Evolutionary conservation across 495 filamentous ascomycete species (phyloP).

Genomic region (Platismatia glauca): DNA sequence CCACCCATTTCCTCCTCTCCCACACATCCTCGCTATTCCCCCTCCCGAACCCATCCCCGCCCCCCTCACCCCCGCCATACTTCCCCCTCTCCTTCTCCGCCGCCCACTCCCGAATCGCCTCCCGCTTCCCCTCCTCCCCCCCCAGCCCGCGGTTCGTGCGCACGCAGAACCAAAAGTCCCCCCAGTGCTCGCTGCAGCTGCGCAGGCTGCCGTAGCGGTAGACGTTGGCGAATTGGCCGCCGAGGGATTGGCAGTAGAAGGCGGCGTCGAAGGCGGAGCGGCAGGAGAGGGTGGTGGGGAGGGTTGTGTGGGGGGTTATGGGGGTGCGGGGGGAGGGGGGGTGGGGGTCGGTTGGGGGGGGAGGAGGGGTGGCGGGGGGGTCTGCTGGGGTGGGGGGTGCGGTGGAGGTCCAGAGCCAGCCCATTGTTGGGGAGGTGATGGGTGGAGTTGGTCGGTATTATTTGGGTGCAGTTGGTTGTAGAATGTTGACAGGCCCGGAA

Average conservation of each 20-base stretch:
- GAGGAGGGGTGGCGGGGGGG: slow-evolving; percentile 10
- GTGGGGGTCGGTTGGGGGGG: slow-evolving; percentile 15
- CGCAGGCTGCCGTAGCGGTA: slow-evolving; percentile 76
- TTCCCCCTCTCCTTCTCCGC: slow-evolving; percentile 57
- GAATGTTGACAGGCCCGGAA: neutral
- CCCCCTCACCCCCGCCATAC: slow-evolving; percentile 55
- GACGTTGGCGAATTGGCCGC: slow-evolving; percentile 75
- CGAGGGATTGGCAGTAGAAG: slow-evolving; percentile 90
- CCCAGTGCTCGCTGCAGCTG: slow-evolving; percentile 70
- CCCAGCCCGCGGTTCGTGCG: slow-evolving; percentile 48
- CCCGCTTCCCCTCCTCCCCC: slow-evolving; percentile 40
- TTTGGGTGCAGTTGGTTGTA: too few species aligned
- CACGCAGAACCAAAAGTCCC: slow-evolving; percentile 96
- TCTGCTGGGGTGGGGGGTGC: neutral
- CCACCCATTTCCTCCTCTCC: slow-evolving; percentile 51
- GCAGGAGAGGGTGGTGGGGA: slow-evolving; percentile 79
- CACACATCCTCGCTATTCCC: slow-evolving; percentile 91
- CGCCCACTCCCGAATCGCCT: slow-evolving; percentile 61
- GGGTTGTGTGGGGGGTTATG: slow-evolving; percentile 53
- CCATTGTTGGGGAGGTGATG: slow-evolving; percentile 29
- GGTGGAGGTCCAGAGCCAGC: slow-evolving; percentile 41
- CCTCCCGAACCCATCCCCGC: slow-evolving; percentile 51
- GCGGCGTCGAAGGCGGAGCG: slow-evolving; percentile 82
- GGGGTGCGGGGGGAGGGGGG: slow-evolving; percentile 19
- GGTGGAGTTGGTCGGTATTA: neutral